These are phyloP conservation scores for Trichoderma gracile DNA, from an alignment of 2,329 filamentous ascomycete genomes.

Conservation along the genomic window DNA sequence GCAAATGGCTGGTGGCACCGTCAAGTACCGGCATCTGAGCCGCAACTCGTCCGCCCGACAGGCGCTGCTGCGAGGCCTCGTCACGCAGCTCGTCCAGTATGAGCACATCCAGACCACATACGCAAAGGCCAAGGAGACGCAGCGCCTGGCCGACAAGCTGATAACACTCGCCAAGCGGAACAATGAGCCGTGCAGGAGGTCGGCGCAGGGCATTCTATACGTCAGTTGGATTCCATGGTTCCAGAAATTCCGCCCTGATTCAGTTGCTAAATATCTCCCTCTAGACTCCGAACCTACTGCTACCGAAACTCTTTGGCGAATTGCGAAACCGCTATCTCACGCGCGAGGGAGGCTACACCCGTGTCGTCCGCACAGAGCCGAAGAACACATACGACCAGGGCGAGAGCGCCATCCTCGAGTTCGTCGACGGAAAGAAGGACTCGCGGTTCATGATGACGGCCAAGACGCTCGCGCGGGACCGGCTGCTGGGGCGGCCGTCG, in stretches of 20 bases:
- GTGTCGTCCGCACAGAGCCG: slow-evolving; percentile 88
- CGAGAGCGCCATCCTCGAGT: slow-evolving; percentile 84
- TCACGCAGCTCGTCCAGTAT: slow-evolving; percentile 90
- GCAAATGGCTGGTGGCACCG: slow-evolving; percentile 77
- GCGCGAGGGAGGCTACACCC: slow-evolving; percentile 90
- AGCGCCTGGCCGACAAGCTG: slow-evolving; percentile 88
- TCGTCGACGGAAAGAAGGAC: slow-evolving; percentile 92
- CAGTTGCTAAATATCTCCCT: background rate
- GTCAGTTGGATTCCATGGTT: slow-evolving; percentile 52
- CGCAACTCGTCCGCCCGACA: slow-evolving; percentile 84
- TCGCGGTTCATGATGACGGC: slow-evolving; percentile 95
- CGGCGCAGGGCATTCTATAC: slow-evolving; percentile 80
- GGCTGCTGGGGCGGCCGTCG: slow-evolving; percentile 55
- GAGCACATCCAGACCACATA: slow-evolving; percentile 95
- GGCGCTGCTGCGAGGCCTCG: slow-evolving; percentile 91
- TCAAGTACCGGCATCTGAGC: slow-evolving; percentile 87
- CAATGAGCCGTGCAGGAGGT: slow-evolving; percentile 74
- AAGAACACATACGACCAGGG: slow-evolving; percentile 82
- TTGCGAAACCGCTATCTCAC: slow-evolving; percentile 75
- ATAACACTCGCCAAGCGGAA: slow-evolving; percentile 93
- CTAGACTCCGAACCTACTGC: slow-evolving; percentile 65
- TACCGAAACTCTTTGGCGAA: slow-evolving; percentile 86
- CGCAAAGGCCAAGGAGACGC: slow-evolving; percentile 95
- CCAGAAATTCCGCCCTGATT: no score
- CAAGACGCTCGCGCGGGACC: slow-evolving; percentile 70